A percentile compares a stretch with the other conserved stretches of the same genome.
Conservation (phyloP, 1,284 basidiomycete genomes). For the Austropuccinia psidii region DNA sequence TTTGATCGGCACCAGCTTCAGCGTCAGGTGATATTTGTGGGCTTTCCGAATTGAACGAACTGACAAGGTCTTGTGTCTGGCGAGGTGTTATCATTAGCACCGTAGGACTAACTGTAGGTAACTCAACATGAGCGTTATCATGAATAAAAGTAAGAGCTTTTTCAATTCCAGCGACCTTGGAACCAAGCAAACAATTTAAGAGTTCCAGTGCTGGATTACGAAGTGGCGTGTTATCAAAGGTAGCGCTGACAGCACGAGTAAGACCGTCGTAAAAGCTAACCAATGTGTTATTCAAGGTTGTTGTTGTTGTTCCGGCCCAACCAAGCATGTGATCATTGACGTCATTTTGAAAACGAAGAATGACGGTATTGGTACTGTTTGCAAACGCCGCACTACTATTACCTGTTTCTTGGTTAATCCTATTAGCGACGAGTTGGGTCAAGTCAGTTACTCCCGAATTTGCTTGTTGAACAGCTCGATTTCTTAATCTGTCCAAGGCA, state of each 20-base stretch:
- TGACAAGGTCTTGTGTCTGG: constrained; percentile 19
- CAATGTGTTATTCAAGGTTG: constrained; percentile 29
- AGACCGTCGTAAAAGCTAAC: constrained; percentile 32
- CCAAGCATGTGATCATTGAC: constrained; percentile 33
- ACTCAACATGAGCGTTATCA: constrained; percentile 30
- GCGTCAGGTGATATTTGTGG: background rate
- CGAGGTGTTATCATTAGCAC: constrained; percentile 18
- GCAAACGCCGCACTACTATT: constrained; percentile 25
- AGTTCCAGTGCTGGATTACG: constrained; percentile 4
- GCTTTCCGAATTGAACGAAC: background rate
- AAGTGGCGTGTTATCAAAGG: constrained; percentile 30
- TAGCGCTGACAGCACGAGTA: constrained; percentile 17
- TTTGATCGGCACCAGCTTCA: background rate
- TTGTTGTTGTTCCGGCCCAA: constrained; percentile 32
- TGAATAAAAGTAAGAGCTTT: constrained; percentile 27
- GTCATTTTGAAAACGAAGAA: constrained; percentile 21
- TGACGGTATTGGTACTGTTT: constrained; percentile 26
- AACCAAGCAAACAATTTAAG: constrained; percentile 26
- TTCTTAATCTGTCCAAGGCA: background rate
- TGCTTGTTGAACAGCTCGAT: constrained; percentile 24
- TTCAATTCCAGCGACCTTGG: constrained; percentile 26
- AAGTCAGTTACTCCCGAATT: constrained; percentile 7
- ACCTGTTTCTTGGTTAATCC: constrained; percentile 18
- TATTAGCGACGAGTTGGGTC: constrained; percentile 21
- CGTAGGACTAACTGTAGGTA: constrained; percentile 18